These are phyloP conservation scores for Plantago lanceolata DNA, from an alignment of 305 asterid genomes.

Conservation along the genomic window DNA sequence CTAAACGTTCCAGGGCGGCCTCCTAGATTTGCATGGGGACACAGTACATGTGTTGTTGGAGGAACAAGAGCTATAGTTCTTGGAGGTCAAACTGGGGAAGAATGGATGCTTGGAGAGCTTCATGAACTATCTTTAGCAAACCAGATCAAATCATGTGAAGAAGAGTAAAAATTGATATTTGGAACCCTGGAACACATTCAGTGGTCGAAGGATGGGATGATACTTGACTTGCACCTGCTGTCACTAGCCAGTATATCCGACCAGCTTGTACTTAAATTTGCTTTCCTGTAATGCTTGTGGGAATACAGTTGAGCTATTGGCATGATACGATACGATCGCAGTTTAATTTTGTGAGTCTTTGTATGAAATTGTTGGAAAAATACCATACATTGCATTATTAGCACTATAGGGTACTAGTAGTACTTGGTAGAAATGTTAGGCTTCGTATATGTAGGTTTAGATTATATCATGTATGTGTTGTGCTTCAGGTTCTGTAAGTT, in stretches of 20 bases:
- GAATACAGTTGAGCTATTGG: conserved; percentile 27
- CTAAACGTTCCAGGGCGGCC: conserved; percentile 78
- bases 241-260: conserved; percentile 18
- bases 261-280: conserved; percentile 23
- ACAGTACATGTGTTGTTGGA: conserved; percentile 81
- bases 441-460: conserved; percentile 43
- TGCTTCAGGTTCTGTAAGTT: conserved; percentile 36
- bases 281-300: conserved; percentile 29
- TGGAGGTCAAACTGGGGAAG: conserved; percentile 90
- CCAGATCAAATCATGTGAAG: conserved; percentile 19
- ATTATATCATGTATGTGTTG: conserved; percentile 25
- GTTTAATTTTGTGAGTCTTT: conserved; percentile 36
- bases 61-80: conserved; percentile 84
- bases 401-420: conserved; percentile 33
- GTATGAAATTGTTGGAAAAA: conserved; percentile 29
- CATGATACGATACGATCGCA: conserved; percentile 20
- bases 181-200: conserved; percentile 13
- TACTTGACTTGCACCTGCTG: too few relatives aligned
- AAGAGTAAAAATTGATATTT: not conserved
- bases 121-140: conserved; percentile 76
- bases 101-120: conserved; percentile 84
- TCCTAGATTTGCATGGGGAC: conserved; percentile 94
- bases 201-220: too few relatives aligned
- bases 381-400: conserved; percentile 23
- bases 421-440: conserved; percentile 36